Evolutionary conservation across 345 rosid genomes (phyloP), one percentile per base, ranked within the genome.

Genomic region (Arabis hirsuta): DNA sequence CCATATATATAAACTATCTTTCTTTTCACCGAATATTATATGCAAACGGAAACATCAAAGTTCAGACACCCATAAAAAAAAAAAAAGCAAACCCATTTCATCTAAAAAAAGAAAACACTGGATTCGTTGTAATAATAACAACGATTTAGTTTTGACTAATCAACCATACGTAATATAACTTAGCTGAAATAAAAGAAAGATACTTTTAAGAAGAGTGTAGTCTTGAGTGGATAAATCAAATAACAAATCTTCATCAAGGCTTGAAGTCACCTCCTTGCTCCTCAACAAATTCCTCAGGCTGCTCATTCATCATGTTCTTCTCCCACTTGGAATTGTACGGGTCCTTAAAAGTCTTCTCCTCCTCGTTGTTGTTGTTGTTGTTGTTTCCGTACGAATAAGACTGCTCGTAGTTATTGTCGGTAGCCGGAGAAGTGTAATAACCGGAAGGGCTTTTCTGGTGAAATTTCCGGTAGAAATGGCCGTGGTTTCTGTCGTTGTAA

Each of bases 291-390:
- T 67, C 81, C 6, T 47, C 60, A 29, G 76, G 58, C 58, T 66
- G 41, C 43, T 60, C 67, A 27, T 72, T 29, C 76, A 55, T 47
- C 50, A 38, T 26, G 38, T 69, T 69, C 59, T 76, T 76, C 62
- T 76, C 80, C 80, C 80, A 77, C 53, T 64, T 55, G 36, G 74
- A 54, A n/a, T 72, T 61, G 70, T 78, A 78, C 3, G 64, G 48
- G 55, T 78, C 74, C 59, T 67, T 72, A n/a, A 72, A 72, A 27
- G 54, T 26, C 6, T 46, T 59, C 69, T 58, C 71, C 24, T 58
- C 80, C 47, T 46, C 50, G 12, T 61, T 31, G 27, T 66, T 47
- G 65, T 57, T 38, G 72, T 50, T 66, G 47, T 74, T 53, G 72
- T 42, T 74, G 69, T 55, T 64, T 9, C 64, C 58, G 55, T 74